phyloP scores from a whole-genome alignment of 2,329 filamentous ascomycete genomes.

The Cladosporium halotolerans region DNA sequence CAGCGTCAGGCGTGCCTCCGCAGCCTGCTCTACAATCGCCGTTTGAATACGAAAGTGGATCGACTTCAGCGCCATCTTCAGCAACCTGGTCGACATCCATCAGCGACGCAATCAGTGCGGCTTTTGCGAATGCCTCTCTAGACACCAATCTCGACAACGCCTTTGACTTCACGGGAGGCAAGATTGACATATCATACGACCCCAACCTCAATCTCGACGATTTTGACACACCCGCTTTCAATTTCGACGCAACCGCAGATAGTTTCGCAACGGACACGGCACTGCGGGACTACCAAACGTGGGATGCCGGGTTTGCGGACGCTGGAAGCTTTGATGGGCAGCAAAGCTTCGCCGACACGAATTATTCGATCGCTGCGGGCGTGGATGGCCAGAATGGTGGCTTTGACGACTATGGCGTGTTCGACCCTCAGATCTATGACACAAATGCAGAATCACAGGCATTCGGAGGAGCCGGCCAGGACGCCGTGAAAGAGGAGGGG shows the following conservation, averaged over 20 bases:
- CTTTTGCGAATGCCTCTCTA: neutral
- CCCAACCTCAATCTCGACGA: constrained; percentile 16
- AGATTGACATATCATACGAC: constrained; percentile 37
- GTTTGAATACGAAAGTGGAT: constrained; percentile 27
- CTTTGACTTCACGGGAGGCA: constrained; percentile 35
- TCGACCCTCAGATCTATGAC: constrained; percentile 14
- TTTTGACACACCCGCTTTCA: constrained; percentile 27
- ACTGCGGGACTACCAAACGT: constrained; percentile 20
- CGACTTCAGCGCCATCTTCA: constrained; percentile 21
- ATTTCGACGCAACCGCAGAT: constrained; percentile 19
- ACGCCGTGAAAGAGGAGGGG: constrained; percentile 10
- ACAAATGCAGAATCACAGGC: constrained; percentile 14
- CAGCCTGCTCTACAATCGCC: constrained; percentile 24
- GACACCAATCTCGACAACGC: constrained; percentile 23
- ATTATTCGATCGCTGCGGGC: neutral
- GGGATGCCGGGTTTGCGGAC: constrained; percentile 14
- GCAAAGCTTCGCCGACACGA: constrained; percentile 2
- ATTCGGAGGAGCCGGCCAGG: constrained; percentile 18
- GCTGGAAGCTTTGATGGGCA: neutral
- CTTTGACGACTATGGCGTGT: constrained; percentile 7
- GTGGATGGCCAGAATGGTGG: constrained; percentile 2
- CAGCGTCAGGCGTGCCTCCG: constrained; percentile 5
- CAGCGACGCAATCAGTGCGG: constrained; percentile 4
- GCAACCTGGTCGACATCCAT: constrained; percentile 20
- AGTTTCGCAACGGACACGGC: constrained; percentile 21